Evolutionary conservation across 1,284 basidiomycete species (phyloP).

Genomic region (Xerocomus amazonicus): DNA sequence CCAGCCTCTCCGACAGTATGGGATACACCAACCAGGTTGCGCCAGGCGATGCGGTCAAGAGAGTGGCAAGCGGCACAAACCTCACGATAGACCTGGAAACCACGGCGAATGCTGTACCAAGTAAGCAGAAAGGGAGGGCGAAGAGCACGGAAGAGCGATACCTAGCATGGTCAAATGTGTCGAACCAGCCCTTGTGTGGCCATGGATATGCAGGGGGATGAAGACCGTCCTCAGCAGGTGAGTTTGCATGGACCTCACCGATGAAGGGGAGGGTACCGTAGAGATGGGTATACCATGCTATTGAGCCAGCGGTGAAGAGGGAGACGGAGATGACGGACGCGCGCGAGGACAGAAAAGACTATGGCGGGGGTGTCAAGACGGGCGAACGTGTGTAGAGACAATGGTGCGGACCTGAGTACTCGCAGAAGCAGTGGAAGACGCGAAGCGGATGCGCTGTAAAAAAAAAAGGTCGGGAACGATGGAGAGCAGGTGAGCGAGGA

Average conservation of each 20-base stretch:
- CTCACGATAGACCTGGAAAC: slow-evolving; percentile 98
- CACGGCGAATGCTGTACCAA: slow-evolving; percentile 82
- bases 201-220: slow-evolving; percentile 90
- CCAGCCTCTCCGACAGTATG: slow-evolving; percentile 93
- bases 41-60: slow-evolving; percentile 98
- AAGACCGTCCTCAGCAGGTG: slow-evolving; percentile 90
- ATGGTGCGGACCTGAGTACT: slow-evolving; percentile 52
- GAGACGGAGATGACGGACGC: slow-evolving; percentile 78
- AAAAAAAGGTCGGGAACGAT: slow-evolving; percentile 14
- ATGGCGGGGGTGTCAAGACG: slow-evolving; percentile 22
- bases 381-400: not conserved
- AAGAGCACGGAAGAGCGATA: slow-evolving; percentile 34
- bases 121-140: slow-evolving; percentile 12
- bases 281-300: slow-evolving; percentile 95
- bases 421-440: slow-evolving; percentile 57
- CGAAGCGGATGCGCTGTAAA: slow-evolving; percentile 58
- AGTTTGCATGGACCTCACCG: slow-evolving; percentile 86
- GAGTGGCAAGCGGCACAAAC: slow-evolving; percentile 99
- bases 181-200: slow-evolving; percentile 84
- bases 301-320: slow-evolving; percentile 78
- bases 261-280: slow-evolving; percentile 88
- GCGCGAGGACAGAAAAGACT: slow-evolving; percentile 66
- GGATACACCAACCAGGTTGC: slow-evolving; percentile 97
- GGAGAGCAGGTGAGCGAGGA: not conserved
- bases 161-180: slow-evolving; percentile 96